Evolutionary conservation across 148 eudicot species (phyloP).

Genomic region (Vaccinium vitisidaea): DNA sequence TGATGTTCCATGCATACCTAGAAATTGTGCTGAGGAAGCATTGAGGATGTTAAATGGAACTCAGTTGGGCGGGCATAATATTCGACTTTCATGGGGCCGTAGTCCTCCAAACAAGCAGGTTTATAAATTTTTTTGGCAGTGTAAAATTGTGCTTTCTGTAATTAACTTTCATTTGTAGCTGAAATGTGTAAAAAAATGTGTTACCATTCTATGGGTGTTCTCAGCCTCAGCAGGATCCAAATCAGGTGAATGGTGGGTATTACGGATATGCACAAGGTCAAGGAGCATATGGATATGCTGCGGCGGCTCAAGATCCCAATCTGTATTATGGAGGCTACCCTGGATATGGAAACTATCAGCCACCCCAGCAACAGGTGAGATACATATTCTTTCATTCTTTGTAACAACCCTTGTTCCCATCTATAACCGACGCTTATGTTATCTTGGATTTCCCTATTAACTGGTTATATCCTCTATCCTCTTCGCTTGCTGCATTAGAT

Average conservation of each 20-base stretch:
- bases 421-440: background rate
- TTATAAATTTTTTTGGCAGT: background rate
- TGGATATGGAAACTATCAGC: slow-evolving; percentile 76
- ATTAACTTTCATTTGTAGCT: slow-evolving; percentile 6
- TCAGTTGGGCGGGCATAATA: slow-evolving; percentile 74
- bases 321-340: slow-evolving; percentile 80
- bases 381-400: background rate
- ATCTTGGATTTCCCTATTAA: background rate
- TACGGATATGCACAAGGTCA: slow-evolving; percentile 80
- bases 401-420: too few species aligned
- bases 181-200: background rate
- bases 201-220: slow-evolving; percentile 19
- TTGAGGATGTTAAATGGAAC: slow-evolving; percentile 59
- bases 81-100: slow-evolving; percentile 98
- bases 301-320: slow-evolving; percentile 78
- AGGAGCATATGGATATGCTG: slow-evolving; percentile 67
- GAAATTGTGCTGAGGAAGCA: slow-evolving; percentile 86
- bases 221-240: slow-evolving; percentile 66
- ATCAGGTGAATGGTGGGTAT: slow-evolving; percentile 71
- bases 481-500: background rate
- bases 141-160: background rate
- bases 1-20: slow-evolving; percentile 17
- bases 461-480: background rate
- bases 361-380: slow-evolving; percentile 47
- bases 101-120: slow-evolving; percentile 87